These are phyloP conservation scores for Chlamydomonas incerta DNA, from an alignment of 139 green algal genomes.

Conservation along the genomic window DNA sequence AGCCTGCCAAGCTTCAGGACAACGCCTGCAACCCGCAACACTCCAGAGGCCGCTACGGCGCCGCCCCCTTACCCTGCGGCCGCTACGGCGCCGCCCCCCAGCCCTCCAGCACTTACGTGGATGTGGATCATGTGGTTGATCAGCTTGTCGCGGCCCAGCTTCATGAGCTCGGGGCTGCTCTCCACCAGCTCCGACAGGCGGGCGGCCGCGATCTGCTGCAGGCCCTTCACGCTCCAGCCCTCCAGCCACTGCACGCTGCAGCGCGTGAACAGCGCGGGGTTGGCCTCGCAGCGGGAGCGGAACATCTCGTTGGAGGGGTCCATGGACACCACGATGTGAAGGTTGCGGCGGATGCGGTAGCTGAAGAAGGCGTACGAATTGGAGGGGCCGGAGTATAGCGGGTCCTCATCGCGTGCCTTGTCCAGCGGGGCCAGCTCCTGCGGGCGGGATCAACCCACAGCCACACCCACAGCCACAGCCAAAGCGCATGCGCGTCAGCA, in stretches of 20 bases:
- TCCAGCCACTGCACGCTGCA: constrained; percentile 77
- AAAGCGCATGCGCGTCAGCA: no score
- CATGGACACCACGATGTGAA: constrained; percentile 82
- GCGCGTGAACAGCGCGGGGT: constrained; percentile 78
- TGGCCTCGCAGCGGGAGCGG: constrained; percentile 66
- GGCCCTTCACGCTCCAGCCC: constrained; percentile 61
- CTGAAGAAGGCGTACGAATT: constrained; percentile 59
- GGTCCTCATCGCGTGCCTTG: constrained; percentile 51
- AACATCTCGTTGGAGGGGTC: constrained; percentile 74
- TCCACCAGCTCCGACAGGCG: constrained; percentile 50
- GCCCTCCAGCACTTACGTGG: constrained; percentile 38
- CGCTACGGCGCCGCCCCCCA: no score
- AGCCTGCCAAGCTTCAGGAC: no score
- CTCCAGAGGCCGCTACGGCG: no score
- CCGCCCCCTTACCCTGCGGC: no score
- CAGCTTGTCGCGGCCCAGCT: constrained; percentile 35
- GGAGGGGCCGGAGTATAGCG: constrained; percentile 48
- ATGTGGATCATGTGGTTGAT: constrained; percentile 54
- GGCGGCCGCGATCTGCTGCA: constrained; percentile 45
- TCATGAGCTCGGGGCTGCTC: constrained; percentile 26
- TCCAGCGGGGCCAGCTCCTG: constrained; percentile 62
- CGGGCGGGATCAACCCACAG: no score
- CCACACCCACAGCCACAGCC: no score
- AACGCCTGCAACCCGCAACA: no score
- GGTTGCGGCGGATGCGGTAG: constrained; percentile 66